A percentile compares a stretch with the other conserved stretches of the same genome.
Evolutionary conservation across 1,284 basidiomycete species (phyloP).

Genomic region (Amylostereum areolatum): DNA sequence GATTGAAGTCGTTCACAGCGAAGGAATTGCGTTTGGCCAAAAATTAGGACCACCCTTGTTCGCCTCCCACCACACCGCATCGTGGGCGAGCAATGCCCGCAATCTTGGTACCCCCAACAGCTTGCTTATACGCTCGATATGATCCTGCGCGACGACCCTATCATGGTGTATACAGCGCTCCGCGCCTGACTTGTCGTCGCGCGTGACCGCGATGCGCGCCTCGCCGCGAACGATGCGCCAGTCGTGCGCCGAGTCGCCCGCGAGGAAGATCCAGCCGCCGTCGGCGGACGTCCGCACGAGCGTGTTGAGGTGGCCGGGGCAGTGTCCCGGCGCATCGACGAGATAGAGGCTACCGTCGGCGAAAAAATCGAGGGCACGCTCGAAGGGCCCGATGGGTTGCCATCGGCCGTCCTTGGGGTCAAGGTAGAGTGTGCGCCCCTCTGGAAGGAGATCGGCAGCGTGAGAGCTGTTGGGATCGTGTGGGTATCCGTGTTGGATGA

Average conservation of each 20-base stretch:
- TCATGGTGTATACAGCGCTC: constrained; percentile 35
- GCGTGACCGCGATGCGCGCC: constrained; percentile 28
- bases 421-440: constrained; percentile 32
- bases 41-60: constrained; percentile 25
- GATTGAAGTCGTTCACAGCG: neutral
- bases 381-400: constrained; percentile 43
- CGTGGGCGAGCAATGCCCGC: constrained; percentile 41
- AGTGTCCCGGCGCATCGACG: constrained; percentile 50
- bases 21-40: neutral
- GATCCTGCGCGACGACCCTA: constrained; percentile 30
- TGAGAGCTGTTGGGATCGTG: constrained; percentile 25
- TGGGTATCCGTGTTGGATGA: constrained; percentile 18
- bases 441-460: constrained; percentile 33
- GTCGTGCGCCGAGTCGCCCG: constrained; percentile 51
- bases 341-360: constrained; percentile 53
- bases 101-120: constrained; percentile 31
- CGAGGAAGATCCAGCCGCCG: constrained; percentile 54
- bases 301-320: constrained; percentile 46
- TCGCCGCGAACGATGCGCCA: constrained; percentile 43
- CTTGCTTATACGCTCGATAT: constrained; percentile 30
- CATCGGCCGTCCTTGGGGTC: constrained; percentile 22
- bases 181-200: constrained; percentile 19
- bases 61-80: constrained; percentile 37
- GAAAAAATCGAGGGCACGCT: constrained; percentile 45
- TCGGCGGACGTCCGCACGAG: constrained; percentile 51